Base-by-base conservation (phyloP, 177 flowering plant species). In the Vitis hybrid region DNA sequence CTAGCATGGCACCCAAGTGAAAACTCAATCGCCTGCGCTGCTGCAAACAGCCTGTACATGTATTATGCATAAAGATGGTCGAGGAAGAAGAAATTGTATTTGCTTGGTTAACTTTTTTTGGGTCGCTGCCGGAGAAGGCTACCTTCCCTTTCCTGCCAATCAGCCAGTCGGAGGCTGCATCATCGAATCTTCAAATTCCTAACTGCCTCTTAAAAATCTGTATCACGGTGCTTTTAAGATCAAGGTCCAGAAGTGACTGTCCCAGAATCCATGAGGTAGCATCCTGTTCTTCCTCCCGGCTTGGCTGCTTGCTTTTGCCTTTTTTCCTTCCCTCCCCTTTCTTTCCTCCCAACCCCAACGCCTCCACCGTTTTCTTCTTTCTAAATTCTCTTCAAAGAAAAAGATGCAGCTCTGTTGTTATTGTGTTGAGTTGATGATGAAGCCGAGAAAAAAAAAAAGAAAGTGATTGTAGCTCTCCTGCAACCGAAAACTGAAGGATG, bases 381-480 rank as follows among this genome's bases (percentile, higher is more conserved):
- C 72, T 73, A 48, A 70, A 53, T 65, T 66, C 76, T 67, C 53
- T 59, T 71, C 46, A 61, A 32, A 61, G 67, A 68, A 74, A 80
- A 82, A 77, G 83, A 71, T 78, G 84, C 76, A 66, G 73, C 63
- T 77, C 78, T 78, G 80, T 79, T 79, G 68, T 70, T 58, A 61
- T 80, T 82, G 74, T 85, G 73, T 70, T 78, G 76, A 87, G 83
- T 82, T 71, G 80, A 41, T 41, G 46, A 41, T 41, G 46, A 82
- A 80, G 75, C 77, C 74, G 57, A 74, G 71, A 66, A 71, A 79
- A 74, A 24, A n/a, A 24, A 78, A 78, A 72, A 76, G 64, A 70
- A 78, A 78, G 76, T 79, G 86, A 77, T 86, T 81, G 87, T 87
- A 84, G 91, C 82, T 75, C 85, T 83, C 83, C 88, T 81, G 74